Percentiles rank a stretch among this genome's conserved stretches.
These are phyloP conservation scores for Stephania japonica DNA, from an alignment of 164 flowering plant genomes.

Conservation along the genomic window DNA sequence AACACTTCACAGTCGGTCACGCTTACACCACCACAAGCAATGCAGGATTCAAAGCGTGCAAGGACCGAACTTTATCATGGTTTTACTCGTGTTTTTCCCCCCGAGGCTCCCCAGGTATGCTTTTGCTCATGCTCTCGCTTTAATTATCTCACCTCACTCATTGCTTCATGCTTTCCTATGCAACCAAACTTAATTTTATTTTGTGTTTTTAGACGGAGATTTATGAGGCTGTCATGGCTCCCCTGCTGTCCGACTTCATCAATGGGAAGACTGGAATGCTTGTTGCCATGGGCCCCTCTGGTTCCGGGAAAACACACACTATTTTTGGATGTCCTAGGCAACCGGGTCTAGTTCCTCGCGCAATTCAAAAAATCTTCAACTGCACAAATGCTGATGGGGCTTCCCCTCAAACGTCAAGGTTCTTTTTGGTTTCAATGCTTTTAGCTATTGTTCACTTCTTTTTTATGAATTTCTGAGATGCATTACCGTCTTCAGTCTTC, in stretches of 20 bases:
- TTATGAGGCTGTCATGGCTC: constrained; percentile 54
- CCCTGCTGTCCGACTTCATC: constrained; percentile 71
- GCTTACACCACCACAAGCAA: constrained; percentile 37
- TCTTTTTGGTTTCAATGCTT: background rate
- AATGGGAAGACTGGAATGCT: constrained; percentile 75
- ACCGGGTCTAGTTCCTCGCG: constrained; percentile 75
- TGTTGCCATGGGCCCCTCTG: constrained; percentile 83
- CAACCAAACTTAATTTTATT: too few relatives aligned
- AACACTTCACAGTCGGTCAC: constrained; percentile 51
- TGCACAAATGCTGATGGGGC: constrained; percentile 7
- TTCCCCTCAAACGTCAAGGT: constrained; percentile 32
- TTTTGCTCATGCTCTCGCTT: background rate
- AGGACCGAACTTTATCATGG: constrained; percentile 74
- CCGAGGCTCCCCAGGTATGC: constrained; percentile 66
- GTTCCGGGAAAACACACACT: constrained; percentile 92
- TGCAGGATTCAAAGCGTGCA: constrained; percentile 45
- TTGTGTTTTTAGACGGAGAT: constrained; percentile 62
- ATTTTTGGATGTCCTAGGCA: constrained; percentile 65
- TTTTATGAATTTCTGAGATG: background rate
- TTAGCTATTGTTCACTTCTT: background rate
- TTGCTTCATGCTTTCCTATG: too few relatives aligned
- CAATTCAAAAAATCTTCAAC: constrained; percentile 46
- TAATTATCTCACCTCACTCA: background rate
- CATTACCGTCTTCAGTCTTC: background rate
- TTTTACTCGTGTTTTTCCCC: constrained; percentile 58